These are phyloP conservation scores for Clarireedia hainanense DNA, from an alignment of 2,329 filamentous ascomycete genomes.

Conservation along the genomic window DNA sequence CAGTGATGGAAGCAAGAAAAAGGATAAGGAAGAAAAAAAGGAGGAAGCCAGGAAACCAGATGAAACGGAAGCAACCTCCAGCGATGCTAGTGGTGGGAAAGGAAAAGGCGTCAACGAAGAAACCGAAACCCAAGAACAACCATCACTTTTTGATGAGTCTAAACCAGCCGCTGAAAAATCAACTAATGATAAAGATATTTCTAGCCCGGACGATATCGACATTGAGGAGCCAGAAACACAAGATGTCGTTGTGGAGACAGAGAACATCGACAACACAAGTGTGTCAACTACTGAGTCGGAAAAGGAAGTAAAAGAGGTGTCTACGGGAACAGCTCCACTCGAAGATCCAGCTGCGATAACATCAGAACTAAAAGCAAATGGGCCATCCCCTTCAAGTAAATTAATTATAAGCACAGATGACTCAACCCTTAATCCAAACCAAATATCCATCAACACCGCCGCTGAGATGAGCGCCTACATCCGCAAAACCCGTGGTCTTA, in stretches of 20 bases:
- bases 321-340: background rate
- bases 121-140: background rate
- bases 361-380: constrained; percentile 3
- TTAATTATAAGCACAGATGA: background rate
- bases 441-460: no score
- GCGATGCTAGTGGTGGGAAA: constrained; percentile 9
- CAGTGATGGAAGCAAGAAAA: background rate
- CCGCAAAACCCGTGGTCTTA: constrained; percentile 48
- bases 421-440: background rate
- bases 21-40: constrained; percentile 1
- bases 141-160: background rate
- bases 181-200: constrained; percentile 10
- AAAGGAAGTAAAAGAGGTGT: background rate
- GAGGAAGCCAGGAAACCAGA: background rate
- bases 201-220: constrained; percentile 30
- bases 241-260: constrained; percentile 19
- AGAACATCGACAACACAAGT: background rate
- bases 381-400: background rate
- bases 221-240: constrained; percentile 25
- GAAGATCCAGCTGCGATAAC: background rate
- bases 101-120: constrained; percentile 8
- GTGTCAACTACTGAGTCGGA: background rate
- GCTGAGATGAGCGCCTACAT: constrained; percentile 41
- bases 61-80: constrained; percentile 7
- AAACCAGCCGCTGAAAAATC: constrained; percentile 8